These are phyloP conservation scores for Trichophyton verrucosum DNA, from an alignment of 2,329 filamentous ascomycete genomes.

Conservation along the genomic window DNA sequence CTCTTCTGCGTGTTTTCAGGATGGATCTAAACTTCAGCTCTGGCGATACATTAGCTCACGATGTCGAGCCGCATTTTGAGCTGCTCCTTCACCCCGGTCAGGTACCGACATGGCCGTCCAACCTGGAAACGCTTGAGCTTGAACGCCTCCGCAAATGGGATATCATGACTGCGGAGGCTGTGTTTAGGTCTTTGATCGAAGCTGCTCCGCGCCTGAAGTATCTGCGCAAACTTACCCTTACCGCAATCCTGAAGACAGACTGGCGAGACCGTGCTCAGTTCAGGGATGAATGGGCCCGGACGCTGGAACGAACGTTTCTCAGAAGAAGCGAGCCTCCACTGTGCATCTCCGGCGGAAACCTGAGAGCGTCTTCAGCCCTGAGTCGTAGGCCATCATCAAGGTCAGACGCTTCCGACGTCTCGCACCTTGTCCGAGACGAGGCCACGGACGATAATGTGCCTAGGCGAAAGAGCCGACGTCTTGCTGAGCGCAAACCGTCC, in stretches of 20 bases:
- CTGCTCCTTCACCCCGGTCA: slow-evolving; percentile 47
- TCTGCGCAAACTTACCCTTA: slow-evolving; percentile 59
- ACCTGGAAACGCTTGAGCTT: slow-evolving; percentile 59
- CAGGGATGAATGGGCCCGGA: slow-evolving; percentile 63
- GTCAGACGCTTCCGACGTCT: neutral
- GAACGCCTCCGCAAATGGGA: slow-evolving; percentile 66
- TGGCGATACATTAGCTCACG: slow-evolving; percentile 38
- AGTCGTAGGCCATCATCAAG: neutral
- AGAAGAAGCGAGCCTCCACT: slow-evolving; percentile 19
- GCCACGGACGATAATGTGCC: neutral
- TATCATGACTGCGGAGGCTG: slow-evolving; percentile 55
- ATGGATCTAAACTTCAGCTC: slow-evolving; percentile 57
- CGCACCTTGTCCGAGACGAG: neutral
- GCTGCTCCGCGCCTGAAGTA: slow-evolving; percentile 52
- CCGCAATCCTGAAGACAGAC: slow-evolving; percentile 61
- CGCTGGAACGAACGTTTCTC: slow-evolving; percentile 44
- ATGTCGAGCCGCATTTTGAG: slow-evolving; percentile 64
- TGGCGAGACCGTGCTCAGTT: slow-evolving; percentile 77
- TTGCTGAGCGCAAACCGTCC: neutral
- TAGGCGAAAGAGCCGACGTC: slow-evolving; percentile 3
- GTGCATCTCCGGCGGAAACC: neutral
- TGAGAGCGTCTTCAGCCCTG: neutral
- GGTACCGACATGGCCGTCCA: slow-evolving; percentile 64
- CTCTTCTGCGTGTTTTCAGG: slow-evolving; percentile 54
- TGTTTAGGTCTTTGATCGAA: slow-evolving; percentile 67